A percentile compares a stretch with the other conserved stretches of the same genome.
phyloP scores from a whole-genome alignment of 2,329 filamentous ascomycete genomes.

The Botrytis pseudocinerea region DNA sequence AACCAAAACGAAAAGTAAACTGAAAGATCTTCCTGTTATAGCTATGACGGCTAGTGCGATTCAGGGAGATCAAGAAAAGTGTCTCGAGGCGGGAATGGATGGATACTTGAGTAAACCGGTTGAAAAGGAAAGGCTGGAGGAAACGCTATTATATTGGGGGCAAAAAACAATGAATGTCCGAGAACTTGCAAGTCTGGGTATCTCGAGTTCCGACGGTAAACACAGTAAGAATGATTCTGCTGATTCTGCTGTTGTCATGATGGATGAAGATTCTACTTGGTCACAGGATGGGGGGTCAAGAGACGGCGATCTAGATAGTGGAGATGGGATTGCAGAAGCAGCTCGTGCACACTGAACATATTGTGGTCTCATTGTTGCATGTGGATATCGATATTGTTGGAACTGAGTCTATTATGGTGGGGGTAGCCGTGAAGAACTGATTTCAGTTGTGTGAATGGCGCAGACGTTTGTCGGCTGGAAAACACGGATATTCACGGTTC shows the following conservation, averaged over 20 bases:
- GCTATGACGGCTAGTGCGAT: slow-evolving; percentile 54
- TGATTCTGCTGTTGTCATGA: not conserved
- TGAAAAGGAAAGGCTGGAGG: slow-evolving; percentile 31
- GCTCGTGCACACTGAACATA: not conserved
- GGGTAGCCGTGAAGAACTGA: not conserved
- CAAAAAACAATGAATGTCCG: not conserved
- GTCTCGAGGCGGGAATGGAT: slow-evolving; percentile 53
- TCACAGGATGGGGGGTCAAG: not conserved
- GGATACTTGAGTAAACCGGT: slow-evolving; percentile 55
- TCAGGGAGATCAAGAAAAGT: slow-evolving; percentile 50
- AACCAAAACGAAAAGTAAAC: slow-evolving; percentile 18
- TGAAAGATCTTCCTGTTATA: slow-evolving; percentile 49
- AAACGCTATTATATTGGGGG: slow-evolving; percentile 35
- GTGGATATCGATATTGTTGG: not conserved
- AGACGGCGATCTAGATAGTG: not conserved
- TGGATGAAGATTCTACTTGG: not conserved
- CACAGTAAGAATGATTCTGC: not conserved
- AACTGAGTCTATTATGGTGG: not conserved
- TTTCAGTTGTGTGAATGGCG: not conserved
- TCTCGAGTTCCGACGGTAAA: not conserved
- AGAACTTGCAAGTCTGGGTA: not conserved
- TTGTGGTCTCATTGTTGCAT: not conserved
- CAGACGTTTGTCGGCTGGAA: not conserved
- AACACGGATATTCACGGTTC: not conserved
- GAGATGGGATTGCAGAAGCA: not conserved